Base-by-base conservation (phyloP, 257 asterid genomes). In the Plantago major region DNA sequence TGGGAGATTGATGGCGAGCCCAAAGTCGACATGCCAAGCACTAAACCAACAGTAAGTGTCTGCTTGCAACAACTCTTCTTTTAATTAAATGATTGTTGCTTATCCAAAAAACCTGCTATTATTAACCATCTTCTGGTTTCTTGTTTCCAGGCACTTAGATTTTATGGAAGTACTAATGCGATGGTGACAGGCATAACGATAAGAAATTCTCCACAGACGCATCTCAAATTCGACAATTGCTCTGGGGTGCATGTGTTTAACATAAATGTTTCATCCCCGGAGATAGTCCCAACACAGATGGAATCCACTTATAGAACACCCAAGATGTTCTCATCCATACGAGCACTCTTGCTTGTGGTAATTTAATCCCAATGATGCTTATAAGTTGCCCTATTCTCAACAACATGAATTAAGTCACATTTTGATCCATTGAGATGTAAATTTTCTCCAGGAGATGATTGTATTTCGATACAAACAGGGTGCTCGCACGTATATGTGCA, bases 211-310 rank as follows among this genome's bases (percentile, higher is more conserved):
- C 83, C 74, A 0, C 79, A 78, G 37, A 55, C 78, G 1, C 91
- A 84, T 67, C 71, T 84, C 44, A 81, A 76, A 66, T 81, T 84
- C 66, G 74, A 81, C 40, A 13, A 43, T 14, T 84, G 91, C 42
- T 9, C 3, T 3, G 78, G 65, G 3, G 85, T 81, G 15, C 69
- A 67, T 17, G 85, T 78, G 5, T 74, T 30, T 44, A 67, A 69
- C 46, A 61, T 84, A 11, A 80, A 62, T 67, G 65, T 76, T 30
- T 65, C 83, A 1, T 78, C 91, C 14, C 88, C 10, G 82, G 62
- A 17, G 64, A 76, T 52, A 76, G 84, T 65, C 88, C 91, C 46
- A 78, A 84, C 52, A 84, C 91, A 0, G 88, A 84, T 38, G 91
- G 91, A 51, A 84, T 84, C 70, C 87, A 81, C 58, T 64, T 84